Conservation (phyloP, 345 rosid genomes). For the Camelina hispida region DNA sequence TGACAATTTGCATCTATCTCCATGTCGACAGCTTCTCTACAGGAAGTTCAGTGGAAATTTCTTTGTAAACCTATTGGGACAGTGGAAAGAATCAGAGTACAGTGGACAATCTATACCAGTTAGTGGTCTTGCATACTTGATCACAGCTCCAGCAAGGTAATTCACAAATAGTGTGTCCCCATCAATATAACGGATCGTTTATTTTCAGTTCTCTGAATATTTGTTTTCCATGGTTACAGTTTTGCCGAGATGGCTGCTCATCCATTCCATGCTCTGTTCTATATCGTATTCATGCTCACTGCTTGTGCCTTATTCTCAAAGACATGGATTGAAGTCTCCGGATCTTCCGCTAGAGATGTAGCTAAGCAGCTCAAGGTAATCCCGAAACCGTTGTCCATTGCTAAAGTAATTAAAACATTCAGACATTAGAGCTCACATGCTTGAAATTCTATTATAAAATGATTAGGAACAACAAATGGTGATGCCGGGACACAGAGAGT, state of each 20-base stretch:
- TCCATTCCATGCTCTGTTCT: slow-evolving; percentile 81
- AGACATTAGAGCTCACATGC: not conserved
- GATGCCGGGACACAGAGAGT: slow-evolving; percentile 78
- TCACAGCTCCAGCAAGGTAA: slow-evolving; percentile 74
- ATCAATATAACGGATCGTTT: not conserved
- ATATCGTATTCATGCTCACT: slow-evolving; percentile 71
- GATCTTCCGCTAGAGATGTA: slow-evolving; percentile 80
- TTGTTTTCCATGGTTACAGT: slow-evolving; percentile 42
- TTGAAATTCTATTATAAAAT: not conserved
- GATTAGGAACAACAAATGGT: slow-evolving; percentile 89
- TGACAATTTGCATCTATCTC: slow-evolving; percentile 22
- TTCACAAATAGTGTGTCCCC: not conserved
- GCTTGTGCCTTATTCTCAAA: slow-evolving; percentile 84
- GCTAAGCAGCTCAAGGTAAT: slow-evolving; percentile 82
- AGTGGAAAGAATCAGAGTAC: slow-evolving; percentile 79
- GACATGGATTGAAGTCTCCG: slow-evolving; percentile 84
- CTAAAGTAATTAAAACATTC: not conserved
- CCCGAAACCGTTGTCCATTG: not conserved
- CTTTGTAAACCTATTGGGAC: slow-evolving; percentile 71
- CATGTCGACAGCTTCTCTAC: slow-evolving; percentile 58
- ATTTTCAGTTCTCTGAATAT: slow-evolving; percentile 16
- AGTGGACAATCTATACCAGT: slow-evolving; percentile 75
- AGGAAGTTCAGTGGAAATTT: slow-evolving; percentile 73
- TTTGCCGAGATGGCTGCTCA: slow-evolving; percentile 76
- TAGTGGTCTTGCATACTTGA: slow-evolving; percentile 73